Conservation (phyloP, 305 asterid genomes). For the Solanum hybrid region DNA sequence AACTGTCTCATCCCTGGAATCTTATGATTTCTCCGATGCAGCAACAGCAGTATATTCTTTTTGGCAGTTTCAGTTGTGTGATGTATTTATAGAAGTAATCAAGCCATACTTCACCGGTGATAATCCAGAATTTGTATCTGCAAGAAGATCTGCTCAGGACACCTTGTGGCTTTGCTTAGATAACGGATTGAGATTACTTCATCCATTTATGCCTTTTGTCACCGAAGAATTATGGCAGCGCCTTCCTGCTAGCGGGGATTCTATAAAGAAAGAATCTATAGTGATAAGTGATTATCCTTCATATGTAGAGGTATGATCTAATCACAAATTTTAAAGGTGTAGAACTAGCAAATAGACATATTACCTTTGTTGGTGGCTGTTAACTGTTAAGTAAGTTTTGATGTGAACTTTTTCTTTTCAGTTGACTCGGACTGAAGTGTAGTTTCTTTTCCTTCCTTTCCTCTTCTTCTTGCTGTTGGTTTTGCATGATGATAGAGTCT, state of each 20-base stretch:
- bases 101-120: conserved; percentile 63
- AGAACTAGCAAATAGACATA: not conserved
- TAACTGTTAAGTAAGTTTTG: not conserved
- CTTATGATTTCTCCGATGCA: conserved; percentile 84
- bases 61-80: conserved; percentile 88
- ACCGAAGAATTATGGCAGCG: conserved; percentile 99
- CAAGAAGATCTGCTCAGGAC: conserved; percentile 61
- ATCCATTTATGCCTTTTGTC: conserved; percentile 92
- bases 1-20: conserved; percentile 57
- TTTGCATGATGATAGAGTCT: not conserved
- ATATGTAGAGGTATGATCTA: conserved; percentile 40
- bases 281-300: conserved; percentile 80
- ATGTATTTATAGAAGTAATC: conserved; percentile 83
- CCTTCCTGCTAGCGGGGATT: conserved; percentile 52
- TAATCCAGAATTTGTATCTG: conserved; percentile 35
- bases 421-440: not conserved
- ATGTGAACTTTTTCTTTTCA: not conserved
- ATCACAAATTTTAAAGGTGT: not conserved
- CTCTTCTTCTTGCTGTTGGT: not conserved
- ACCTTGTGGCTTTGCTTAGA: conserved; percentile 90
- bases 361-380: not conserved
- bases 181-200: conserved; percentile 70
- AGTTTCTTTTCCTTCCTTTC: not conserved
- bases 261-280: conserved; percentile 65
- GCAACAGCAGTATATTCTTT: conserved; percentile 68